A percentile compares a stretch with the other conserved stretches of the same genome.
phyloP scores from a whole-genome alignment of 1,139 yeast genomes.

The Wickerhamiella infanticola region DNA sequence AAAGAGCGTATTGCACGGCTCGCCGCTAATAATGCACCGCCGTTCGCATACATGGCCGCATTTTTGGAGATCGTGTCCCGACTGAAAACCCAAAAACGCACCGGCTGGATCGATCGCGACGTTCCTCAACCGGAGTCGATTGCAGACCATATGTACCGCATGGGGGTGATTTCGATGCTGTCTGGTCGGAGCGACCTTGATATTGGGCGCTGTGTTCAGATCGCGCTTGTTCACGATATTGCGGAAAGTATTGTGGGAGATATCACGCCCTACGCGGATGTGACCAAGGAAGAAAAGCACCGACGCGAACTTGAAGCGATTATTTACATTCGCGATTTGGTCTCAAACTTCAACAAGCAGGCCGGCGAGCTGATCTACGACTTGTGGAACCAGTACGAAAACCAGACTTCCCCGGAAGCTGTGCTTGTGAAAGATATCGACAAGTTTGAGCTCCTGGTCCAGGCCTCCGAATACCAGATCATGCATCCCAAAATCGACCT shows the following conservation, averaged over 20 bases:
- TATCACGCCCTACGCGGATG: slow-evolving; percentile 64
- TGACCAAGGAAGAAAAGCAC: slow-evolving; percentile 61
- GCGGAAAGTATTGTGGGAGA: slow-evolving; percentile 94
- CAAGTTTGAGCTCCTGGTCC: slow-evolving; percentile 81
- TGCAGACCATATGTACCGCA: slow-evolving; percentile 93
- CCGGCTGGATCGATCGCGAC: slow-evolving; percentile 84
- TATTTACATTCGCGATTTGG: slow-evolving; percentile 43
- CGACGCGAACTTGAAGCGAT: slow-evolving; percentile 68
- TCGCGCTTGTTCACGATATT: slow-evolving; percentile 82
- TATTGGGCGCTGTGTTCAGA: slow-evolving; percentile 54
- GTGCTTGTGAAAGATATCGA: slow-evolving; percentile 86
- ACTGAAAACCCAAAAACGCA: slow-evolving; percentile 67
- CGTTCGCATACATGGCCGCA: slow-evolving; percentile 24
- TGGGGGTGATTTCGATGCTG: slow-evolving; percentile 72
- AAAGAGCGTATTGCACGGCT: slow-evolving; percentile 10
- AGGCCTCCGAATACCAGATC: slow-evolving; percentile 78
- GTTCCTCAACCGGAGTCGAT: slow-evolving; percentile 59
- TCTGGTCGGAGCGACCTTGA: slow-evolving; percentile 38
- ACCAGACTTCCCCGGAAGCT: slow-evolving; percentile 68
- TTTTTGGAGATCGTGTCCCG: slow-evolving; percentile 64
- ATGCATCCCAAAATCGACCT: slow-evolving; percentile 40
- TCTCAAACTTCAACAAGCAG: slow-evolving; percentile 44
- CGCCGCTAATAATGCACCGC: slow-evolving; percentile 8
- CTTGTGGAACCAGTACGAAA: slow-evolving; percentile 85
- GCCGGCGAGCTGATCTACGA: slow-evolving; percentile 56